Conservation (phyloP, 2,329 filamentous ascomycete genomes). For the Epichloe hybrida region DNA sequence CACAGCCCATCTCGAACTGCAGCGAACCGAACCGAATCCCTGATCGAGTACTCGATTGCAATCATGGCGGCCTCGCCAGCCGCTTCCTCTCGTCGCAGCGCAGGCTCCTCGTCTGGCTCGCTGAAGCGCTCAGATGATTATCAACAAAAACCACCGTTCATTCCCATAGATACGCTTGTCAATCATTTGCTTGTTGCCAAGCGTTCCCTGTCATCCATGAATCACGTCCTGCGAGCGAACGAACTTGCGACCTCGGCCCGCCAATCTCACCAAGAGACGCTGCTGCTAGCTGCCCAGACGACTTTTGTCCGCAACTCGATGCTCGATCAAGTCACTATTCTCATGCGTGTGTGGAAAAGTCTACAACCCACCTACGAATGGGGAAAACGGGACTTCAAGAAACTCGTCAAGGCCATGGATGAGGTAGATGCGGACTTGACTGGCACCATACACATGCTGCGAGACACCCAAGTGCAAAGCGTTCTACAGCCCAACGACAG, state of each 20-base stretch:
- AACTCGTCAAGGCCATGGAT: conserved; percentile 52
- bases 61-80: conserved; percentile 24
- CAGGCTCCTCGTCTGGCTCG: conserved; percentile 22
- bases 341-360: conserved; percentile 36
- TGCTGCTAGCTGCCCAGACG: conserved; percentile 56
- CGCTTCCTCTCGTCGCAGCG: conserved; percentile 22
- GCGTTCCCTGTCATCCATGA: conserved; percentile 71
- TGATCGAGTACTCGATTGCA: not conserved
- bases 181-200: conserved; percentile 77
- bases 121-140: conserved; percentile 18
- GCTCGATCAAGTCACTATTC: conserved; percentile 37
- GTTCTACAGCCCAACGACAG: conserved; percentile 47
- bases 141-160: conserved; percentile 6
- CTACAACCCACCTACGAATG: conserved; percentile 43
- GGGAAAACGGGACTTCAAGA: conserved; percentile 46
- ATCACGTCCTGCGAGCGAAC: conserved; percentile 71
- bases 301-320: conserved; percentile 54
- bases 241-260: conserved; percentile 71
- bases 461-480: conserved; percentile 49
- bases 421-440: conserved; percentile 50
- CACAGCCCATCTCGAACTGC: not conserved
- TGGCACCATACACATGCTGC: conserved; percentile 51
- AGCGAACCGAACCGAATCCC: not conserved
- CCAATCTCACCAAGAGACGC: conserved; percentile 62
- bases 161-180: conserved; percentile 61